These are phyloP conservation scores for Diatrype stigma DNA, from an alignment of 2,329 filamentous ascomycete species.

Conservation along the genomic window DNA sequence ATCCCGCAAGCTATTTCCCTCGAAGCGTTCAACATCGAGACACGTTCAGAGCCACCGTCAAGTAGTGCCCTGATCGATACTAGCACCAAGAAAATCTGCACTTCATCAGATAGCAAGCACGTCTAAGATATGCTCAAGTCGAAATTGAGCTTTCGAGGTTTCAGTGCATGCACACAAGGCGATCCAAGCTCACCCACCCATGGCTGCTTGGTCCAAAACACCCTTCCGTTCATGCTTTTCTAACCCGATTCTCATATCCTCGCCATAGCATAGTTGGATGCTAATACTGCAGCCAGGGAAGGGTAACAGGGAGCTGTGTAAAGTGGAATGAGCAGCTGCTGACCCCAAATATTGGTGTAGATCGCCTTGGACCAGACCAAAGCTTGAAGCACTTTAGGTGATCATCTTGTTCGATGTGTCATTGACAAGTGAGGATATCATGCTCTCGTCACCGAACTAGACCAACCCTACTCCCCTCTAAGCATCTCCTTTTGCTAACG, in stretches of 20 bases:
- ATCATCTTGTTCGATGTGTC: background rate
- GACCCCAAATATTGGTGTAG: background rate
- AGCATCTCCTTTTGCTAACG: slow-evolving; percentile 21
- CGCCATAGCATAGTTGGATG: background rate
- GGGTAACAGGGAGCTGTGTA: background rate
- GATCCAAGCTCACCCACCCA: background rate
- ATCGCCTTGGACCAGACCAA: background rate
- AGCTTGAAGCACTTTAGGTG: background rate
- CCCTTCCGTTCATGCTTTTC: background rate
- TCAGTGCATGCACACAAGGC: background rate
- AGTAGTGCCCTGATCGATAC: background rate
- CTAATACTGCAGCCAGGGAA: background rate
- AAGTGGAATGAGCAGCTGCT: background rate
- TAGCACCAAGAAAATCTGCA: background rate
- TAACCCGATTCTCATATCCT: too few relatives aligned
- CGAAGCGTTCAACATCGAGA: too few relatives aligned
- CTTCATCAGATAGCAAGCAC: background rate
- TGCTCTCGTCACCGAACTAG: slow-evolving; percentile 18
- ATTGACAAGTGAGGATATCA: background rate
- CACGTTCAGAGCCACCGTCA: too few relatives aligned
- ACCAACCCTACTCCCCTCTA: slow-evolving; percentile 24
- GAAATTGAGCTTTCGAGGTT: background rate
- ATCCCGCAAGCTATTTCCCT: background rate
- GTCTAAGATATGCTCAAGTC: background rate
- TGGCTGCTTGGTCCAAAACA: background rate